Evolutionary conservation across 352 stramenopile genomes (phyloP).

Genomic region (Globisporangium yorkense): DNA sequence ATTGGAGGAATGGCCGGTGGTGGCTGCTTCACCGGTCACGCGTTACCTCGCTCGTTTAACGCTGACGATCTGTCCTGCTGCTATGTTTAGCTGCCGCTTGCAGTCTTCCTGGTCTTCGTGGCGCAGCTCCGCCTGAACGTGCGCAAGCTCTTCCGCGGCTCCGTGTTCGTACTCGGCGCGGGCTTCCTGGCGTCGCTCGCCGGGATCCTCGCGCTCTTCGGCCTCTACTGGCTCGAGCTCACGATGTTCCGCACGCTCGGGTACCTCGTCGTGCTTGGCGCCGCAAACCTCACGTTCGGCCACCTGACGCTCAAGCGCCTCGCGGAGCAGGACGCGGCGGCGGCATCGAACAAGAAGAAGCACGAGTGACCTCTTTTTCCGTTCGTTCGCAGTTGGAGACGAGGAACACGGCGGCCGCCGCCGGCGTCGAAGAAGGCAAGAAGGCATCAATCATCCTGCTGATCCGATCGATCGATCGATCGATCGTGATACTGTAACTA

Average conservation of each 20-base stretch:
- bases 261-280: conserved; percentile 61
- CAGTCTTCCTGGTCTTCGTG: conserved; percentile 60
- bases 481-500: too few species aligned
- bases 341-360: conserved; percentile 40
- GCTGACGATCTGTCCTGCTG: too few species aligned
- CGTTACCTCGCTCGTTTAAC: neutral
- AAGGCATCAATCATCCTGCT: too few species aligned
- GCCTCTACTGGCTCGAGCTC: conserved; percentile 83
- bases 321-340: conserved; percentile 21
- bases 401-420: too few species aligned
- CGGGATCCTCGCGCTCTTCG: conserved; percentile 76
- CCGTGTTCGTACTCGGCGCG: conserved; percentile 58
- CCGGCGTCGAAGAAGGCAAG: too few species aligned
- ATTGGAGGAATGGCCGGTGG: neutral
- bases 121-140: conserved; percentile 54
- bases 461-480: too few species aligned
- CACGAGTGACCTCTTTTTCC: conserved; percentile 26
- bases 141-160: conserved; percentile 58
- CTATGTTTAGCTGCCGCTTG: conserved; percentile 29
- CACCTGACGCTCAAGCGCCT: conserved; percentile 78
- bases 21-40: neutral
- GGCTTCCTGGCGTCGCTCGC: conserved; percentile 72
- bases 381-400: too few species aligned
- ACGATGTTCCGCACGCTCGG: conserved; percentile 84
- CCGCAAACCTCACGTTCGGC: conserved; percentile 52